Evolutionary conservation across 345 rosid genomes (phyloP).

Genomic region (Boechera retrofracta): DNA sequence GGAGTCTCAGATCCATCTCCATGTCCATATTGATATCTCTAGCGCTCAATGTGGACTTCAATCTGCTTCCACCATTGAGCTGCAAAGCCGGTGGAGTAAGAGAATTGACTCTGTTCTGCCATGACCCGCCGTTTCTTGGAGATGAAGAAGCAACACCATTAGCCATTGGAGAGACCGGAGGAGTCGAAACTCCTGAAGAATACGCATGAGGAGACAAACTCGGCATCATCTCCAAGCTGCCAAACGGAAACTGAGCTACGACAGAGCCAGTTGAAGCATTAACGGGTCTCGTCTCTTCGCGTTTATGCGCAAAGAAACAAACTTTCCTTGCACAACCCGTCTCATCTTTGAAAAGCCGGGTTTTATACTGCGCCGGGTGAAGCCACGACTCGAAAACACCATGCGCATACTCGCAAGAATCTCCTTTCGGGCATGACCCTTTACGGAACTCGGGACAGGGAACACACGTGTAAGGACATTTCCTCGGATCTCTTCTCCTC

Average conservation of each 20-base stretch:
- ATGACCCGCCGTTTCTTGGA: constrained; percentile 46
- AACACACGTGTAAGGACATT: constrained; percentile 91
- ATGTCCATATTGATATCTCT: constrained; percentile 72
- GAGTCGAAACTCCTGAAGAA: constrained; percentile 68
- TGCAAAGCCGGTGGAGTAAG: constrained; percentile 63
- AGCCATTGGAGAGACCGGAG: constrained; percentile 58
- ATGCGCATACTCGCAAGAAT: constrained; percentile 95
- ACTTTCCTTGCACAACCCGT: constrained; percentile 85
- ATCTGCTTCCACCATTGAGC: constrained; percentile 69
- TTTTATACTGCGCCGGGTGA: constrained; percentile 96
- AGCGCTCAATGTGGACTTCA: constrained; percentile 76
- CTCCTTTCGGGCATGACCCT: constrained; percentile 88
- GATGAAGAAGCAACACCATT: constrained; percentile 26
- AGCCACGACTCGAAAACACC: constrained; percentile 99
- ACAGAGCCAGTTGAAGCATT: constrained; percentile 86
- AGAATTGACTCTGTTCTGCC: constrained; percentile 79
- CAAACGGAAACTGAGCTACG: no score
- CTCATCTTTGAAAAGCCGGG: constrained; percentile 96
- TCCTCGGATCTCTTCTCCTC: constrained; percentile 93
- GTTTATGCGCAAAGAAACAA: constrained; percentile 96
- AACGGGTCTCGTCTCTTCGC: constrained; percentile 88
- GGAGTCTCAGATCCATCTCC: constrained; percentile 71
- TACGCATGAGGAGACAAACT: constrained; percentile 59
- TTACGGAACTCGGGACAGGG: constrained; percentile 98
- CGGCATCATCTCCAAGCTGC: no score